phyloP scores from a whole-genome alignment of 129 eudicot species.

The Artemisia annua region DNA sequence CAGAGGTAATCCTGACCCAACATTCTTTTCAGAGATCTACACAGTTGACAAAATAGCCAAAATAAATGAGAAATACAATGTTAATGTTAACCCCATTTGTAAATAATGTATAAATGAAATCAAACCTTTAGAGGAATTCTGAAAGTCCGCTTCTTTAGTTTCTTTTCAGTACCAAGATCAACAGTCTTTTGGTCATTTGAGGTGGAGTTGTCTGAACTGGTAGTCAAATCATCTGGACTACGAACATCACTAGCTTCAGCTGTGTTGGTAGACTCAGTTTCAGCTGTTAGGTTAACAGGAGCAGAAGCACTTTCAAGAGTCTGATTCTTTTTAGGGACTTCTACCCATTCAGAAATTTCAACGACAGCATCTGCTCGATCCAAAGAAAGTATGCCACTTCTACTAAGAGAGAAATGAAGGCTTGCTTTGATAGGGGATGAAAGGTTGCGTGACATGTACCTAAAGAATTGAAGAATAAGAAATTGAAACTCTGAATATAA shows the following conservation, averaged over 20 bases:
- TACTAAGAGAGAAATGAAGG: slow-evolving; percentile 87
- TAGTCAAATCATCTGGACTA: slow-evolving; percentile 41
- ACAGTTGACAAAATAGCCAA: slow-evolving; percentile 19
- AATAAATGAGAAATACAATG: slow-evolving; percentile 10
- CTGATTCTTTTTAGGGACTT: slow-evolving; percentile 84
- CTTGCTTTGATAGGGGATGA: slow-evolving; percentile 93
- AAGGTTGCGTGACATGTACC: slow-evolving; percentile 85
- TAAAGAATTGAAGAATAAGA: slow-evolving; percentile 23
- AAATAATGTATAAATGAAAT: not conserved
- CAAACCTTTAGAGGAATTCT: slow-evolving; percentile 83
- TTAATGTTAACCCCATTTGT: not conserved
- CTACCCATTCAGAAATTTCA: slow-evolving; percentile 97
- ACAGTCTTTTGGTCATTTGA: slow-evolving; percentile 39
- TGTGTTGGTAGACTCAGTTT: slow-evolving; percentile 42
- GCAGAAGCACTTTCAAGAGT: slow-evolving; percentile 74
- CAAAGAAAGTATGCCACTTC: slow-evolving; percentile 81
- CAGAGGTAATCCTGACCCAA: slow-evolving; percentile 64
- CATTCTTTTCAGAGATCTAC: slow-evolving; percentile 76
- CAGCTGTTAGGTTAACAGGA: slow-evolving; percentile 56
- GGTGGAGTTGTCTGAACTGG: slow-evolving; percentile 40
- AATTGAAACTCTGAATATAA: not conserved
- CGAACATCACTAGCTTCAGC: slow-evolving; percentile 51
- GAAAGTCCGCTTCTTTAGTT: slow-evolving; percentile 88
- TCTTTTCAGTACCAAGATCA: slow-evolving; percentile 80
- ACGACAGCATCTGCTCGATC: slow-evolving; percentile 96